These are phyloP conservation scores for Amanita pseudoporphyria DNA, from an alignment of 768 basidiomycete species.

Conservation along the genomic window DNA sequence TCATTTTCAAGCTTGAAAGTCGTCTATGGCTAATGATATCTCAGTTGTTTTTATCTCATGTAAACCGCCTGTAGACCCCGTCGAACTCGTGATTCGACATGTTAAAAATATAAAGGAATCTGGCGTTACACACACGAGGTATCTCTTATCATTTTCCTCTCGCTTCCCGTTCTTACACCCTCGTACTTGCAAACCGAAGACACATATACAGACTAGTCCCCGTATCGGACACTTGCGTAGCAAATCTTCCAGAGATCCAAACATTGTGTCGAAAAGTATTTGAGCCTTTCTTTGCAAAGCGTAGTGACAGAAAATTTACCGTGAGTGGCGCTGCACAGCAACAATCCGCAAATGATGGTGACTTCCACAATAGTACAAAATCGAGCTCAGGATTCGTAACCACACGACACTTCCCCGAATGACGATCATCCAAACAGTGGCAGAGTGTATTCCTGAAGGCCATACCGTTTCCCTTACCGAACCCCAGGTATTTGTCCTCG, in stretches of 20 bases:
- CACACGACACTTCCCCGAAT: slow-evolving; percentile 60
- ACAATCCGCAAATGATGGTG: not conserved
- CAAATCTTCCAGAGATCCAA: slow-evolving; percentile 63
- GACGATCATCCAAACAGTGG: slow-evolving; percentile 56
- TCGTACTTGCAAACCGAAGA: slow-evolving; percentile 25
- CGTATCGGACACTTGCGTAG: slow-evolving; percentile 54
- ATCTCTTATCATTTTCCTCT: slow-evolving; percentile 5
- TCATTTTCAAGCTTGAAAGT: not conserved
- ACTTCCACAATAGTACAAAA: slow-evolving; percentile 55
- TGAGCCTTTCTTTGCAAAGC: slow-evolving; percentile 37
- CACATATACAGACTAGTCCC: slow-evolving; percentile 65
- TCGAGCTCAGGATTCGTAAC: slow-evolving; percentile 67
- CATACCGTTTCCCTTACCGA: slow-evolving; percentile 60
- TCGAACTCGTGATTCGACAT: slow-evolving; percentile 55
- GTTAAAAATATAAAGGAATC: slow-evolving; percentile 52
- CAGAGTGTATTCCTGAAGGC: slow-evolving; percentile 56
- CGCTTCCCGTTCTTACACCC: not conserved
- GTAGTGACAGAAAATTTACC: slow-evolving; percentile 34
- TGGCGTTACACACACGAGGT: slow-evolving; percentile 62
- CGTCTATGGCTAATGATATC: slow-evolving; percentile 7
- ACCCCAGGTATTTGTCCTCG: slow-evolving; percentile 65
- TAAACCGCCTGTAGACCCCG: slow-evolving; percentile 68
- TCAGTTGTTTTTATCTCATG: slow-evolving; percentile 76
- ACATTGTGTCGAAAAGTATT: slow-evolving; percentile 48
- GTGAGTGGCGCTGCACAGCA: slow-evolving; percentile 22